phyloP scores from a whole-genome alignment of 1,139 yeast species.

The Nakaseomyces glabratus region DNA sequence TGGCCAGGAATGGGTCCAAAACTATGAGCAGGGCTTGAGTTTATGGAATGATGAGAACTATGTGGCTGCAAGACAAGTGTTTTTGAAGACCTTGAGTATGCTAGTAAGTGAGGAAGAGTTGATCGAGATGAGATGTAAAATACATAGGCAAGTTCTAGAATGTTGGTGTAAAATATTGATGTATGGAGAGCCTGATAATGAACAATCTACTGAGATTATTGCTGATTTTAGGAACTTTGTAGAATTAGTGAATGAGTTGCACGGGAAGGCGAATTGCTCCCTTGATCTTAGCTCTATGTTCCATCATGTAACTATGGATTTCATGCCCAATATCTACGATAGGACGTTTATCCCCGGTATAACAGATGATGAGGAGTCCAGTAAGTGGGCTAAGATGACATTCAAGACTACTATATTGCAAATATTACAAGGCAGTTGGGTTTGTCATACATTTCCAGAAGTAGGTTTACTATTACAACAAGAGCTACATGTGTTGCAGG shows the following conservation, averaged over 20 bases:
- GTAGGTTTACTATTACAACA: neutral
- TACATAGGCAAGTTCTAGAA: neutral
- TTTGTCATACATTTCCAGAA: neutral
- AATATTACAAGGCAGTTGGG: neutral
- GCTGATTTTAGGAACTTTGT: neutral
- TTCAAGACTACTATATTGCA: neutral
- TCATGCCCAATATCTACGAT: neutral
- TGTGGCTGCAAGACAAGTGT: neutral
- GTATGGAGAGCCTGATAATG: neutral
- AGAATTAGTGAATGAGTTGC: neutral
- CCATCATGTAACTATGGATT: neutral
- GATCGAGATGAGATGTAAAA: constrained; percentile 8
- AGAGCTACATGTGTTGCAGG: neutral
- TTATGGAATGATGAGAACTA: neutral
- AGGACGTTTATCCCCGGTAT: neutral
- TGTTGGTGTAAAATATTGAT: constrained; percentile 1
- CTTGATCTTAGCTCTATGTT: neutral
- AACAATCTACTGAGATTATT: neutral
- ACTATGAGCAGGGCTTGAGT: constrained; percentile 4
- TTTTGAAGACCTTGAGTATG: too few relatives aligned
- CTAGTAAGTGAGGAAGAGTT: too few relatives aligned
- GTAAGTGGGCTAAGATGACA: neutral
- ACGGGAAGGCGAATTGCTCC: neutral
- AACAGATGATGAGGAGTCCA: neutral
- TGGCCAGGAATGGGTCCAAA: constrained; percentile 9